These are phyloP conservation scores for Globisporangium camurandrum DNA, from an alignment of 352 stramenopile species.

Conservation along the genomic window DNA sequence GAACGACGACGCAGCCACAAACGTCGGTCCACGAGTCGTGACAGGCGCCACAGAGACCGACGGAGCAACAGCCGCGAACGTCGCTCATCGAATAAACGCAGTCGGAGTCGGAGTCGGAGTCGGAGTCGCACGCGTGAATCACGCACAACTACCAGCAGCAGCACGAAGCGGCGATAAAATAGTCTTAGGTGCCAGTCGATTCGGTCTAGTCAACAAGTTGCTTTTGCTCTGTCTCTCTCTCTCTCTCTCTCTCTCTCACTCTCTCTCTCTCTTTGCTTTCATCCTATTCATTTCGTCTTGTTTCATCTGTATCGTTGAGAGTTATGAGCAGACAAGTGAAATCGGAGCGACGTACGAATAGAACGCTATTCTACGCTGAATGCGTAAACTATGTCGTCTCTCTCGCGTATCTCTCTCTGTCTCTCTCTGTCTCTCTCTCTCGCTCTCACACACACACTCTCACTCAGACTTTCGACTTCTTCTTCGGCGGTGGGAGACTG, in stretches of 20 bases:
- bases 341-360: too few relatives aligned
- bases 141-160: neutral
- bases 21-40: constrained; percentile 3
- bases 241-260: neutral
- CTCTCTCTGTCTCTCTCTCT: too few relatives aligned
- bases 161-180: neutral
- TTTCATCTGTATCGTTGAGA: too few relatives aligned
- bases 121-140: neutral
- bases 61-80: constrained; percentile 1
- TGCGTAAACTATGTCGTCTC: too few relatives aligned
- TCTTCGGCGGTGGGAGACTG: constrained; percentile 75
- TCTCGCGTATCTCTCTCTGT: too few relatives aligned
- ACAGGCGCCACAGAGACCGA: neutral
- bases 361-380: too few relatives aligned
- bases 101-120: constrained; percentile 20
- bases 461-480: constrained; percentile 73
- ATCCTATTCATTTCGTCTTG: too few relatives aligned
- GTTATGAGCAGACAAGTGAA: too few relatives aligned
- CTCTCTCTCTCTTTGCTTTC: too few relatives aligned
- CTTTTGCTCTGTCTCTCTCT: neutral
- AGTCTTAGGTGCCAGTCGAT: neutral
- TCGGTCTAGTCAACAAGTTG: neutral
- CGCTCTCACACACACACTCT: too few relatives aligned
- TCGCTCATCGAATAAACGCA: constrained; percentile 4
- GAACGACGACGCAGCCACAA: constrained; percentile 4